A percentile compares a stretch with the other conserved stretches of the same genome.
These are phyloP conservation scores for Secale cereale DNA, from an alignment of 176 grass and related monocot species.

Conservation along the genomic window DNA sequence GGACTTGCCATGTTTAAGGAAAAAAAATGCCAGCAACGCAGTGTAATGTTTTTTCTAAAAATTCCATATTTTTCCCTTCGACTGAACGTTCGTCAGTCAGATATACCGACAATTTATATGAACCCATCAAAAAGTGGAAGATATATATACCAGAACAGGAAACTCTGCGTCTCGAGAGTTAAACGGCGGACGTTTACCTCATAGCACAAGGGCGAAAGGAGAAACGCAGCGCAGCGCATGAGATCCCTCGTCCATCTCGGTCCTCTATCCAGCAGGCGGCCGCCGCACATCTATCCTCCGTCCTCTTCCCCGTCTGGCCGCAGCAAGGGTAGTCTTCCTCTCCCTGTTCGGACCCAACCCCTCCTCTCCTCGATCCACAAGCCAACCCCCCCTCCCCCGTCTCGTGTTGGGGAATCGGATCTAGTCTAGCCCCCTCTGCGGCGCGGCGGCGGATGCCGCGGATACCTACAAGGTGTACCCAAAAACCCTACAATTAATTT, in stretches of 20 bases:
- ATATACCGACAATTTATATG: too few species aligned
- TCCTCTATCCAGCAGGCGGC: constrained; percentile 5
- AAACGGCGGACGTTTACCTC: not conserved
- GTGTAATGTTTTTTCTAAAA: too few species aligned
- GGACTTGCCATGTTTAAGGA: too few species aligned
- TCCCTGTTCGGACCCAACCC: not conserved
- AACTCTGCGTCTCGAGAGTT: not conserved
- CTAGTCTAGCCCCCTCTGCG: not conserved
- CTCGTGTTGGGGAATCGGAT: not conserved
- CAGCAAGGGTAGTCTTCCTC: not conserved
- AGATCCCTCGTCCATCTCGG: not conserved
- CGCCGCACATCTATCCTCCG: not conserved
- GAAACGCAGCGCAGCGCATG: not conserved
- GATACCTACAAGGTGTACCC: not conserved
- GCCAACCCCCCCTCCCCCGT: not conserved
- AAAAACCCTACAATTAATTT: not conserved
- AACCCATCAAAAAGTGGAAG: not conserved
- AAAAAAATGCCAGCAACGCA: too few species aligned
- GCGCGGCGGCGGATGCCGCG: too few species aligned
- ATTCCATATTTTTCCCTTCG: too few species aligned
- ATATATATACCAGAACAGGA: not conserved
- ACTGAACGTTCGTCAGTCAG: too few species aligned
- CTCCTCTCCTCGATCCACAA: not conserved
- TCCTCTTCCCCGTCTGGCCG: not conserved
- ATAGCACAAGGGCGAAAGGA: not conserved